phyloP scores from a whole-genome alignment of 2,329 filamentous ascomycete genomes.

The Calycina herbarum region DNA sequence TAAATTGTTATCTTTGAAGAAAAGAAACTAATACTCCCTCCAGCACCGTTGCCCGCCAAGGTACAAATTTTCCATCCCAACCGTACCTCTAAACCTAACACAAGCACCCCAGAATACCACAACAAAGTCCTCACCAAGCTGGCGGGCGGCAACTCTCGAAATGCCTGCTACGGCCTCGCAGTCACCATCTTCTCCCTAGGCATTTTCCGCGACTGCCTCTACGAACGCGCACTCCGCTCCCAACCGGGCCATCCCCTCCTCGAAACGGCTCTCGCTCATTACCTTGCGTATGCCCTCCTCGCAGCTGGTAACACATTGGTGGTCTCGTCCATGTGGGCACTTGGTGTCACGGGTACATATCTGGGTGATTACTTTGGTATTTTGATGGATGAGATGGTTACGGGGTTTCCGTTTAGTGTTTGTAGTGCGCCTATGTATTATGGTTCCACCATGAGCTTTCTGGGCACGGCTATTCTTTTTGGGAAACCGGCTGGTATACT shows the following conservation, averaged over 20 bases:
- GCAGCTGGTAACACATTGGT: slow-evolving; percentile 80
- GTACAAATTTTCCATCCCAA: slow-evolving; percentile 46
- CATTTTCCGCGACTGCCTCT: slow-evolving; percentile 82
- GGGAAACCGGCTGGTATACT: slow-evolving; percentile 85
- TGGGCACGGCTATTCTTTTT: slow-evolving; percentile 80
- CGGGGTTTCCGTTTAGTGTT: slow-evolving; percentile 93
- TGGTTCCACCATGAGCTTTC: slow-evolving; percentile 87
- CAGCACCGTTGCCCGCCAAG: slow-evolving; percentile 81
- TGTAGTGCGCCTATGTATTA: slow-evolving; percentile 94
- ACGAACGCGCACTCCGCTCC: slow-evolving; percentile 77
- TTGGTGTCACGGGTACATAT: slow-evolving; percentile 94
- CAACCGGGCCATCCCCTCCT: slow-evolving; percentile 76
- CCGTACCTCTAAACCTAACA: slow-evolving; percentile 13
- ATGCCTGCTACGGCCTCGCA: slow-evolving; percentile 88
- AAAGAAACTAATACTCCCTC: slow-evolving; percentile 12
- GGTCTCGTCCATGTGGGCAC: slow-evolving; percentile 82
- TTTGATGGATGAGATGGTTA: slow-evolving; percentile 92
- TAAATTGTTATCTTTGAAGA: neutral
- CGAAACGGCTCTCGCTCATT: slow-evolving; percentile 56
- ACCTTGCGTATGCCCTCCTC: slow-evolving; percentile 71
- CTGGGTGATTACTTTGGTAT: slow-evolving; percentile 99
- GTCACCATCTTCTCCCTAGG: slow-evolving; percentile 88
- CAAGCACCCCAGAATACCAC: slow-evolving; percentile 70
- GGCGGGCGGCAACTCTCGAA: slow-evolving; percentile 73
- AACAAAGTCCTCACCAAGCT: slow-evolving; percentile 86